Percentiles rank a stretch among this genome's conserved stretches.
These are phyloP conservation scores for Tulasnella sp. DNA, from an alignment of 768 basidiomycete genomes.

Conservation along the genomic window DNA sequence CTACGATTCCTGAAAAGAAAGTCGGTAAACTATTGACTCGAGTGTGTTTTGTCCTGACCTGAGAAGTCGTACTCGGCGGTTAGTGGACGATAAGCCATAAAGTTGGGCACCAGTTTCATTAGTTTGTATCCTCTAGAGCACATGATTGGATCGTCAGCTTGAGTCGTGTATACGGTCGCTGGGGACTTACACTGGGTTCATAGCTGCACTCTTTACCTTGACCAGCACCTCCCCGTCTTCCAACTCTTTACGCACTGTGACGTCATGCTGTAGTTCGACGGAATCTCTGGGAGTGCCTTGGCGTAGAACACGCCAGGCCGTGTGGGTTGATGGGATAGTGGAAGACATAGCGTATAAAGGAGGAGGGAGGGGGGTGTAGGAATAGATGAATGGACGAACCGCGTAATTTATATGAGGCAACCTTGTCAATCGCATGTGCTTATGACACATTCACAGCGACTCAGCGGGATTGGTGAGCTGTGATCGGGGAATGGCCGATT, in stretches of 20 bases:
- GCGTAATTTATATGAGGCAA: too few species aligned
- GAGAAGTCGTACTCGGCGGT: slow-evolving; percentile 51
- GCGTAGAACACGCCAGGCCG: slow-evolving; percentile 25
- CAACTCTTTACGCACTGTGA: slow-evolving; percentile 28
- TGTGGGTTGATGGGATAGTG: slow-evolving; percentile 13
- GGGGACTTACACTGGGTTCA: slow-evolving; percentile 49
- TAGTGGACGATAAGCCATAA: slow-evolving; percentile 37
- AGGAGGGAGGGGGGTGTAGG: too few species aligned
- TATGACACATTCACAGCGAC: too few species aligned
- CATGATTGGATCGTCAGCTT: neutral
- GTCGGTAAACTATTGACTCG: neutral
- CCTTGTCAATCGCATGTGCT: too few species aligned
- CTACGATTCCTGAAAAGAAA: slow-evolving; percentile 26
- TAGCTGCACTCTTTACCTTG: slow-evolving; percentile 40
- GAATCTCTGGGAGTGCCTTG: slow-evolving; percentile 26
- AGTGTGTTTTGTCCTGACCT: slow-evolving; percentile 22
- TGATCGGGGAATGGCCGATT: too few species aligned
- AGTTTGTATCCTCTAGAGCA: slow-evolving; percentile 44
- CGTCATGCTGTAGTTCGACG: slow-evolving; percentile 24
- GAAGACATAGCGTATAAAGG: too few species aligned
- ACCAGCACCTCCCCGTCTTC: slow-evolving; percentile 37
- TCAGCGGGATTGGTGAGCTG: too few species aligned
- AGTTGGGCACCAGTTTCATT: slow-evolving; percentile 38
- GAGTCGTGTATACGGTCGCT: neutral
- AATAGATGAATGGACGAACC: too few species aligned